phyloP scores from a whole-genome alignment of 1,284 basidiomycete species.

The Ceratobasidium sp. region DNA sequence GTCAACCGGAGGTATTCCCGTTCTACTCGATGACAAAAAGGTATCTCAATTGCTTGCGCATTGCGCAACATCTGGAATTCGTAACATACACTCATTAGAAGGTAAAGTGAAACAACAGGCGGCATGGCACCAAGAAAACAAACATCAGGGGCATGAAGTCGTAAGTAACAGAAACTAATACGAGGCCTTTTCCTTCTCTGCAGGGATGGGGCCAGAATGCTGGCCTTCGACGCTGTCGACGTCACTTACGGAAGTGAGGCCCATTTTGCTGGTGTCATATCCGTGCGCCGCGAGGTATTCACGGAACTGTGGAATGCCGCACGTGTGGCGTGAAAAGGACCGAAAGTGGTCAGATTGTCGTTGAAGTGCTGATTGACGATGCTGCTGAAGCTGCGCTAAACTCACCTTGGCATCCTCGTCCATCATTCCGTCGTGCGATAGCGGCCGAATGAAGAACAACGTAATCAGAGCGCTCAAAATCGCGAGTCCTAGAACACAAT shows the following conservation, averaged over 20 bases:
- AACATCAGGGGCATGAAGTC: constrained; percentile 10
- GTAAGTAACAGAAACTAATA: not conserved
- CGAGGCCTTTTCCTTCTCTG: constrained; percentile 24
- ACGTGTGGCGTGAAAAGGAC: too few relatives aligned
- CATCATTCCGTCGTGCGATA: constrained; percentile 81
- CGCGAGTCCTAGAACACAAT: constrained; percentile 69
- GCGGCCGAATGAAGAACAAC: constrained; percentile 77
- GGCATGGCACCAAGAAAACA: too few relatives aligned
- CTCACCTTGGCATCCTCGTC: constrained; percentile 74
- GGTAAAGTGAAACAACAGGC: too few relatives aligned
- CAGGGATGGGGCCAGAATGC: constrained; percentile 7
- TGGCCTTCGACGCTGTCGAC: constrained; percentile 43
- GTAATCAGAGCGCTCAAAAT: constrained; percentile 80
- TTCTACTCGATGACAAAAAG: too few relatives aligned
- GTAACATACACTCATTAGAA: too few relatives aligned
- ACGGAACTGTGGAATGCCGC: constrained; percentile 69
- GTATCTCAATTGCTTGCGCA: too few relatives aligned
- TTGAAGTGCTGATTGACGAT: not conserved
- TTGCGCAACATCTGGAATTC: too few relatives aligned
- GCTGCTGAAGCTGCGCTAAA: constrained; percentile 44
- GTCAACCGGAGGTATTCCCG: too few relatives aligned
- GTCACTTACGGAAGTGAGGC: constrained; percentile 50
- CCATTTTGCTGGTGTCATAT: constrained; percentile 79
- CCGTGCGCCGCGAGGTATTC: constrained; percentile 79
- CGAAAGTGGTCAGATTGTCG: constrained; percentile 7